Base-by-base conservation (phyloP, 2,329 filamentous ascomycete genomes). In the Arachnomyces sp. region DNA sequence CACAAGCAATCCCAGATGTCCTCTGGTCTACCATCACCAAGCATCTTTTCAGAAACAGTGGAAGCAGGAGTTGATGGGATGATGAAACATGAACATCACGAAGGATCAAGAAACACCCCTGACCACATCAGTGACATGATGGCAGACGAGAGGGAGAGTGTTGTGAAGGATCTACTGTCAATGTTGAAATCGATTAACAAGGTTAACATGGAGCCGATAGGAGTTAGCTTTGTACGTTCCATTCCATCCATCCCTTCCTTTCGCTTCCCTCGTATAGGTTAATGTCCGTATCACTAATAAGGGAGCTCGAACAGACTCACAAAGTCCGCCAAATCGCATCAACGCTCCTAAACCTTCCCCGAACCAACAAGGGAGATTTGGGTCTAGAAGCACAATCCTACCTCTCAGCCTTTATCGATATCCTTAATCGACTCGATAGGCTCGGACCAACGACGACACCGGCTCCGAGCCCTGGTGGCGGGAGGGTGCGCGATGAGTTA, bases 291-390 rank as follows among this genome's bases (percentile, higher is more conserved):
- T 44, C 14, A 40, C 28, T 14, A 38, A 25, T 9, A 25, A 25
- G 9, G 9, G 5, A 25, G 9, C 20, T 25, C 9, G 39, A 4
- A 29, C 58, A 78, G 74, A 86, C 85, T 53, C 79, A 79, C 66
- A 93, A 94, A 68, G 85, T 94, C 49, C 82, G 86, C 7, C 82
- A 85, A 55, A 82, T 94, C 30, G 86, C 86, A 1, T 82, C 81
- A 18, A 92, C 86, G 0, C 71, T 94, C 6, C 74, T 93, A 36
- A 79, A 84, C 46, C 67, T 71, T 1, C 74, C 76, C 2, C 67
- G 71, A 36, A 63, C 70, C 31, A 63, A 70, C 17, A 74, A 74
- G 51, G 69, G 73, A 29, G 65, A 65, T 15, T 56, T 75, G 2
- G 70, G 72, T 12, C 56, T 70, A 25, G 72, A 78, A 58, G 77